Conservation (phyloP, 225 moss, liverwort and hornwort genomes). For the Pleurozium schreberi region DNA sequence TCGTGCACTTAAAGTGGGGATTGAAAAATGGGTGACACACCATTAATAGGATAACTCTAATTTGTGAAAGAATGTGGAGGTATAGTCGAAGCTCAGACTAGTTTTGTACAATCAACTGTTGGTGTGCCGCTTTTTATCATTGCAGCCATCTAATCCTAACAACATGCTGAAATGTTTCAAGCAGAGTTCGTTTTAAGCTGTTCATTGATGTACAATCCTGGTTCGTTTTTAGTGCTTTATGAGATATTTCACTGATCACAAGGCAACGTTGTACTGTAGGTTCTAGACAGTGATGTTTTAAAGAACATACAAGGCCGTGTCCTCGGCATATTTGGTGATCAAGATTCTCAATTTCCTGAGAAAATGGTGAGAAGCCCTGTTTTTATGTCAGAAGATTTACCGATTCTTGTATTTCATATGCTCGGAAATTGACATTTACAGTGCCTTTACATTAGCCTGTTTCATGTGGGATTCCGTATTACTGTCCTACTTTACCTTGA, state of each 20-base stretch:
- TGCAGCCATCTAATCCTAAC: neutral
- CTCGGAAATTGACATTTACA: neutral
- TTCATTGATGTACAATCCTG: neutral
- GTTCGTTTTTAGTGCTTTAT: neutral
- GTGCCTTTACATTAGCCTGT: neutral
- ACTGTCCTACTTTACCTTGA: neutral
- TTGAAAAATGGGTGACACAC: neutral
- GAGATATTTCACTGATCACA: neutral
- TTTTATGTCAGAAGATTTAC: neutral
- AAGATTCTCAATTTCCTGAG: slow-evolving; percentile 28
- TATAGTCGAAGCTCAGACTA: neutral
- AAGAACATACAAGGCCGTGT: slow-evolving; percentile 25
- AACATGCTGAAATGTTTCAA: neutral
- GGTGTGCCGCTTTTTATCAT: neutral
- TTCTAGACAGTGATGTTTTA: slow-evolving; percentile 19
- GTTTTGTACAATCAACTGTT: neutral
- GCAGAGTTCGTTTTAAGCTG: neutral
- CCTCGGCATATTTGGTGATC: slow-evolving; percentile 36
- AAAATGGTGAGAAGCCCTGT: slow-evolving; percentile 13
- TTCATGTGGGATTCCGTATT: neutral
- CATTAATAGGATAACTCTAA: neutral
- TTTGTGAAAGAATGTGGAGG: neutral
- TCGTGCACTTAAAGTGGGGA: neutral
- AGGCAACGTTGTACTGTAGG: neutral
- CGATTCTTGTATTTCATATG: neutral